Conservation (phyloP, 371 early-diverging fungal genomes). For the Conidiobolus incongruus region DNA sequence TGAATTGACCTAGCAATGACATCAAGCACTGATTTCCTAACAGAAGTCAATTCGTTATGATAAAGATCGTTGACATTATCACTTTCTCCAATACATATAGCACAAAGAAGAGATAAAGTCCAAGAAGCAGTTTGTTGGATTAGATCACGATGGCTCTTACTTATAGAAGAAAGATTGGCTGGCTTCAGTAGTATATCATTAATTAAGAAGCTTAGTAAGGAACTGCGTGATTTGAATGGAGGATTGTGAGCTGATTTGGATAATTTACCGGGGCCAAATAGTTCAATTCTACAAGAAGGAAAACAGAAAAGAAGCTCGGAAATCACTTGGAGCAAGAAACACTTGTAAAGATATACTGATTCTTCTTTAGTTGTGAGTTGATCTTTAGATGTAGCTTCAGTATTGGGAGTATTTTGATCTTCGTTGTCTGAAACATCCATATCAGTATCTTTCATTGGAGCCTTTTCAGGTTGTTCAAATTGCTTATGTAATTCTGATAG, state of each 20-base stretch:
- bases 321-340: slow-evolving; percentile 65
- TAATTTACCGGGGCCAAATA: slow-evolving; percentile 12
- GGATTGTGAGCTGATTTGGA: slow-evolving; percentile 13
- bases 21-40: slow-evolving; percentile 41
- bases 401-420: neutral
- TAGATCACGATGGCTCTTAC: no score
- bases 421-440: neutral
- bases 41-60: slow-evolving; percentile 28
- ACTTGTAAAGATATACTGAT: slow-evolving; percentile 31
- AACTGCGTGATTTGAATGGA: slow-evolving; percentile 32
- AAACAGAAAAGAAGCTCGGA: slow-evolving; percentile 69
- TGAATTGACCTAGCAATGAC: slow-evolving; percentile 29
- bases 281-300: slow-evolving; percentile 52
- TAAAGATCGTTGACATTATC: slow-evolving; percentile 15
- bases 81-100: slow-evolving; percentile 1
- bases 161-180: no score
- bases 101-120: no score
- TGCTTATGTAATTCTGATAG: no score
- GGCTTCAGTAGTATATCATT: no score
- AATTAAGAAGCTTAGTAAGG: slow-evolving; percentile 15
- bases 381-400: slow-evolving; percentile 1
- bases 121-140: no score
- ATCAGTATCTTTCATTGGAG: neutral
- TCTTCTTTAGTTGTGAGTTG: neutral
- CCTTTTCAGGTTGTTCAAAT: neutral